These are phyloP conservation scores for Mycena galericulata DNA, from an alignment of 768 basidiomycete species.

Conservation along the genomic window DNA sequence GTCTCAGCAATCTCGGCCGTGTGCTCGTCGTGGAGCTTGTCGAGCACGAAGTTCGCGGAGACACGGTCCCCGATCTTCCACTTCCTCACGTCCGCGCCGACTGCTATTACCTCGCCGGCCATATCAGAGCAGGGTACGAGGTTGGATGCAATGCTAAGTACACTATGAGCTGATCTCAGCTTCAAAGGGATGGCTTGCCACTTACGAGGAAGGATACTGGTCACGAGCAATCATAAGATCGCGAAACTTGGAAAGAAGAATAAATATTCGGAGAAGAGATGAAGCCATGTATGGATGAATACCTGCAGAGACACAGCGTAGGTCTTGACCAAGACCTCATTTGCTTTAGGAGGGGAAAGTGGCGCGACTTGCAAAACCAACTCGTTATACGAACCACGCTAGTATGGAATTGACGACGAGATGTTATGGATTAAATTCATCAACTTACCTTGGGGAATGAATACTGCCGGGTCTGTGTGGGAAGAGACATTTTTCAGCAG, in stretches of 20 bases:
- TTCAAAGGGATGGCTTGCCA: no score
- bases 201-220: no score
- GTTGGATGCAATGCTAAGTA: conserved; percentile 38
- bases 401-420: no score
- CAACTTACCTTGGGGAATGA: no score
- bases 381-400: conserved; percentile 40
- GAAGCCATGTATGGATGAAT: no score
- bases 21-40: conserved; percentile 61
- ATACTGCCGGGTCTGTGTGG: no score
- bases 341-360: conserved; percentile 50
- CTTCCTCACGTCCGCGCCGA: conserved; percentile 55
- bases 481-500: no score
- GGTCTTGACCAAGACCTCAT: conserved; percentile 67
- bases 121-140: conserved; percentile 61
- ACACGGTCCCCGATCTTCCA: conserved; percentile 72
- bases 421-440: no score
- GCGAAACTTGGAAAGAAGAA: conserved; percentile 52
- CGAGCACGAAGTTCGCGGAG: conserved; percentile 62
- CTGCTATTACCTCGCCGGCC: conserved; percentile 67
- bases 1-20: conserved; percentile 43
- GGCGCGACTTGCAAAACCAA: conserved; percentile 43
- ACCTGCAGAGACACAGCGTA: conserved; percentile 70
- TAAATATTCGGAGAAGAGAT: no score
- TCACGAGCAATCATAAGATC: conserved; percentile 62
- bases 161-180: conserved; percentile 53